Evolutionary conservation across 2,329 filamentous ascomycete species (phyloP).

Genomic region (Fusarium circinatum): DNA sequence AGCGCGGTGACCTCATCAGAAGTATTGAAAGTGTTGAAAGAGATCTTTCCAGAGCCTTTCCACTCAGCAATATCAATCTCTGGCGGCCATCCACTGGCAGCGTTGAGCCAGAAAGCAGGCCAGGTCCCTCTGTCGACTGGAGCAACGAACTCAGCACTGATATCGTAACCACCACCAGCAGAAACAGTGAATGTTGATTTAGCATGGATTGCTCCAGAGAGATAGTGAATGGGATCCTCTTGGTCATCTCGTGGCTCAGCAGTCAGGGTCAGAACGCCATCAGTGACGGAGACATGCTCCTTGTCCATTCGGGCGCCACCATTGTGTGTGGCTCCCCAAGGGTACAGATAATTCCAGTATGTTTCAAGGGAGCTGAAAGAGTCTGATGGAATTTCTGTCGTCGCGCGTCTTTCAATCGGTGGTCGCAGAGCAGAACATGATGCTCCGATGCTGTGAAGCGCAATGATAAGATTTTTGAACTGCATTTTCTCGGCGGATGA

Average conservation of each 20-base stretch:
- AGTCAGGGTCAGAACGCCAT: conserved; percentile 26
- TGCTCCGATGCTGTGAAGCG: background rate
- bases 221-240: conserved; percentile 29
- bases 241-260: conserved; percentile 25
- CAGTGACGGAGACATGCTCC: conserved; percentile 23
- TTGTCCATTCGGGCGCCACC: conserved; percentile 29
- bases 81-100: conserved; percentile 26
- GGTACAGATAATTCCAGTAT: conserved; percentile 35
- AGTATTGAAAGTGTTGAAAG: conserved; percentile 35
- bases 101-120: conserved; percentile 38
- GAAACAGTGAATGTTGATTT: conserved; percentile 29
- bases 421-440: conserved; percentile 11
- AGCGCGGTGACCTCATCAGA: conserved; percentile 21
- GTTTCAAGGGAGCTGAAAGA: conserved; percentile 25
- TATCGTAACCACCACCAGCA: conserved; percentile 23
- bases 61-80: conserved; percentile 36
- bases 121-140: conserved; percentile 20
- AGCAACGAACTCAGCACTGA: conserved; percentile 29
- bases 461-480: background rate
- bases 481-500: background rate
- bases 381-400: conserved; percentile 23
- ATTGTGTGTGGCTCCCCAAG: conserved; percentile 30
- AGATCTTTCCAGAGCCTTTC: conserved; percentile 34
- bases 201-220: conserved; percentile 29
- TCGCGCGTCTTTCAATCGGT: conserved; percentile 17